Base-by-base conservation (phyloP, 1,139 yeast species). In the Hyphopichia wangnamkhiaoensis region DNA sequence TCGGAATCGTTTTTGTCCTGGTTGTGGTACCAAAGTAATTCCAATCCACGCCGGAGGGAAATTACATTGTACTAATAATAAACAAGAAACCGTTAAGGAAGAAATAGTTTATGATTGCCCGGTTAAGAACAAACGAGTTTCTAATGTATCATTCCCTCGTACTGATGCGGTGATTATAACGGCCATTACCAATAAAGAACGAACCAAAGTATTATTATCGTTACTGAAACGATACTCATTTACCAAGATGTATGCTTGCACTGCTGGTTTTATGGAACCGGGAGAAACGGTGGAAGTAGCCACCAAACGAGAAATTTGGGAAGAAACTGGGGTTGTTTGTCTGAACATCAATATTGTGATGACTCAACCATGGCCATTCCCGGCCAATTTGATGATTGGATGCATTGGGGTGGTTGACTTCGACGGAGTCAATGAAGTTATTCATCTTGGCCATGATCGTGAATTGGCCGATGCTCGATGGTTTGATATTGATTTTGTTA, bases 291-390 rank as follows among this genome's bases (percentile, higher is more conserved):
- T 91, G 20, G 98, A 91, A 61, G 84, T 82, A 33, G 94, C 96
- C 12, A 87, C 94, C 25, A 73, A 83, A 37, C 70, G 98, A 45
- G 98, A 91, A 59, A 84, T 87, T 28, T 90, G 95, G 90, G 98
- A 91, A 60, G 98, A 91, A 61, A 83, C 97, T 2, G 98, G 98
- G 3, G 87, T 89, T 26, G 73, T 65, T 33, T 81, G 86, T 37
- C 69, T 76, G 28, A 66, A 71, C 32, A 84, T 90, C 26, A 61
- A 69, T 37, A 73, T 90, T 37, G 66, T 83, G 23, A 71, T 80
- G 56, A 79, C 93, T 7, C 97, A 90, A 61, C 96, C 97, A 5
- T 90, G 97, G 97, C 98, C 98, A 18, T 91, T 82, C 63, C 98
- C 98, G 1, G 89, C 89, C 0, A 90, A 86, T 57, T 64, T 93